Conservation (phyloP, 139 green algal species). For the Tetraselmis striata region DNA sequence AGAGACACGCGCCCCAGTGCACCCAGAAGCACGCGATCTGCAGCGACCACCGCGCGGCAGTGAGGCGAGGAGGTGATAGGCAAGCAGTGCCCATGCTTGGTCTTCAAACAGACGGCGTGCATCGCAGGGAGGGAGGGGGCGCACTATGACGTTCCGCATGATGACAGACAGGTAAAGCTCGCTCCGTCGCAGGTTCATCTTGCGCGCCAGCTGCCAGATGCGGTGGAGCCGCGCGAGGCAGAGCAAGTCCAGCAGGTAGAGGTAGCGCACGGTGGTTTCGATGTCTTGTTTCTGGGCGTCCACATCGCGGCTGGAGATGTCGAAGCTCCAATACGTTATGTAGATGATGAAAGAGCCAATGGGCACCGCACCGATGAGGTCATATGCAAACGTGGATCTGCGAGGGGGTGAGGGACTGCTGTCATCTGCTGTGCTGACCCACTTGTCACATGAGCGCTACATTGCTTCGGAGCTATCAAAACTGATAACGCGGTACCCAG, state of each 20-base stretch:
- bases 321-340: background rate
- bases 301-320: background rate
- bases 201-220: background rate
- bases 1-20: background rate
- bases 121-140: too few relatives aligned
- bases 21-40: background rate
- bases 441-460: too few relatives aligned
- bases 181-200: background rate
- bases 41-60: background rate
- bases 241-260: background rate
- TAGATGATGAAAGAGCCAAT: background rate
- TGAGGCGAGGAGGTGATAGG: too few relatives aligned
- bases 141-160: background rate
- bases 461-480: too few relatives aligned
- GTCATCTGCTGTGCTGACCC: too few relatives aligned
- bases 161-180: background rate
- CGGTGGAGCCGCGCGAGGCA: background rate
- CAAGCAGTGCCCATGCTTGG: too few relatives aligned
- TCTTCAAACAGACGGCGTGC: too few relatives aligned
- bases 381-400: background rate
- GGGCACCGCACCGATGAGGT: background rate
- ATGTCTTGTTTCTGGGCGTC: too few relatives aligned
- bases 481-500: too few relatives aligned
- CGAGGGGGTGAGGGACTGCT: too few relatives aligned
- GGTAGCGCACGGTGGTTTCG: background rate